These are phyloP conservation scores for Thermomyces lanuginosus DNA, from an alignment of 2,329 filamentous ascomycete genomes.

Conservation along the genomic window DNA sequence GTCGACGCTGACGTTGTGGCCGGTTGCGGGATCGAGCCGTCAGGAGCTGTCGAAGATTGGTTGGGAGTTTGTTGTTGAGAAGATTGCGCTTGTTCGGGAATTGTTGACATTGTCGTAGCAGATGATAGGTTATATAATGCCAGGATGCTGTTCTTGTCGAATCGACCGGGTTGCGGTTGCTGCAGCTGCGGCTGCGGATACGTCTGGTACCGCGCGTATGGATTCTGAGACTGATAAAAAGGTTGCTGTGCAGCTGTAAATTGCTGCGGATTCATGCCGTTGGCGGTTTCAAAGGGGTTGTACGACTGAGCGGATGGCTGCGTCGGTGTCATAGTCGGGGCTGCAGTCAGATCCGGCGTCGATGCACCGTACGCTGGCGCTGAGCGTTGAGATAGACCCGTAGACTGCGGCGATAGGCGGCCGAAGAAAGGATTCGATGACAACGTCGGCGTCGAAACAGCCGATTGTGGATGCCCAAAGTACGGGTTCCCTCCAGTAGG, in stretches of 20 bases:
- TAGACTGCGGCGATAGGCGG: conserved; percentile 11
- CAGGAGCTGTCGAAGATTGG: conserved; percentile 2
- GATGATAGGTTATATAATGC: conserved; percentile 31
- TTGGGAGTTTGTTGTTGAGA: conserved; percentile 1
- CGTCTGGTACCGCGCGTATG: conserved; percentile 5
- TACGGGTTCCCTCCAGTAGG: conserved; percentile 12
- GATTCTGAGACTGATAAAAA: conserved; percentile 9
- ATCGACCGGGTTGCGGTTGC: conserved; percentile 25
- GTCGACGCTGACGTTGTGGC: no score
- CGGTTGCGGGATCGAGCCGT: conserved; percentile 2
- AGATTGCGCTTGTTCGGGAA: conserved; percentile 17
- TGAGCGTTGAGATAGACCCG: conserved; percentile 5
- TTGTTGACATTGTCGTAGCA: conserved; percentile 15
- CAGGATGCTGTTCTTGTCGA: conserved; percentile 33
- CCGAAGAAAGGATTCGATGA: conserved; percentile 23
- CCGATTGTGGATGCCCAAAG: conserved; percentile 4
- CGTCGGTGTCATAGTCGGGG: conserved; percentile 5
- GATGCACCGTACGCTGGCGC: conserved; percentile 9
- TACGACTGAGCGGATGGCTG: conserved; percentile 10
- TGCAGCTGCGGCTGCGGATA: conserved; percentile 23
- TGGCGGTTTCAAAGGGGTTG: conserved; percentile 20
- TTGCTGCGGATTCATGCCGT: conserved; percentile 12
- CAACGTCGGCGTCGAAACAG: conserved; percentile 7
- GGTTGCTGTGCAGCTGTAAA: conserved; percentile 11
- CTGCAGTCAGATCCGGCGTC: conserved; percentile 18